Conservation (phyloP, 441 rosid species). For the Euphorbia neoarborescens region DNA sequence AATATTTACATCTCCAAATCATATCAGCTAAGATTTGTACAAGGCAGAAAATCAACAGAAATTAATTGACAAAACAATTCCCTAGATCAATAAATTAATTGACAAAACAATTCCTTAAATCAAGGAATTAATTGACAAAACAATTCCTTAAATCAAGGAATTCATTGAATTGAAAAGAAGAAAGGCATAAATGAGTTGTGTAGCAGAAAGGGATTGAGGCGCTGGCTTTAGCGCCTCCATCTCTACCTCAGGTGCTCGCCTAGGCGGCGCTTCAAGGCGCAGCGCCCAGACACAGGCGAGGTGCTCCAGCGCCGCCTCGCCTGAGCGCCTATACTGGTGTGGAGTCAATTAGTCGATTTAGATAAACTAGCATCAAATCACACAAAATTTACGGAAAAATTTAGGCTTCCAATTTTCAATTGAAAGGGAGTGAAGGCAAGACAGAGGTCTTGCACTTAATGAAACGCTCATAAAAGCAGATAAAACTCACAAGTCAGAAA, state of each 20-base stretch:
- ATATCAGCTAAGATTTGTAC: too few species aligned
- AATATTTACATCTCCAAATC: too few species aligned
- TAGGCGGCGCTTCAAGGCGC: too few species aligned
- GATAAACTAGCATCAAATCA: not conserved
- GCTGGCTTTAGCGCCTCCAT: too few species aligned
- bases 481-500: not conserved
- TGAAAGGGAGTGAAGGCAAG: not conserved
- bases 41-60: too few species aligned
- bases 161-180: not conserved
- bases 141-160: not conserved
- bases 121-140: not conserved
- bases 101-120: not conserved
- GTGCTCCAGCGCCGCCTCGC: too few species aligned
- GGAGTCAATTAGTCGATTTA: too few species aligned
- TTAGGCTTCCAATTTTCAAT: not conserved
- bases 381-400: not conserved
- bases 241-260: too few species aligned
- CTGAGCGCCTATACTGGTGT: too few species aligned
- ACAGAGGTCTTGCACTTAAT: not conserved
- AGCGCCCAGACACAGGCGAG: too few species aligned
- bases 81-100: not conserved
- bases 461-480: not conserved
- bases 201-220: not conserved
- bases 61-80: not conserved
- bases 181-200: not conserved